These are phyloP conservation scores for Mediolabrus comicus DNA, from an alignment of 108 stramenopile species.

Conservation along the genomic window DNA sequence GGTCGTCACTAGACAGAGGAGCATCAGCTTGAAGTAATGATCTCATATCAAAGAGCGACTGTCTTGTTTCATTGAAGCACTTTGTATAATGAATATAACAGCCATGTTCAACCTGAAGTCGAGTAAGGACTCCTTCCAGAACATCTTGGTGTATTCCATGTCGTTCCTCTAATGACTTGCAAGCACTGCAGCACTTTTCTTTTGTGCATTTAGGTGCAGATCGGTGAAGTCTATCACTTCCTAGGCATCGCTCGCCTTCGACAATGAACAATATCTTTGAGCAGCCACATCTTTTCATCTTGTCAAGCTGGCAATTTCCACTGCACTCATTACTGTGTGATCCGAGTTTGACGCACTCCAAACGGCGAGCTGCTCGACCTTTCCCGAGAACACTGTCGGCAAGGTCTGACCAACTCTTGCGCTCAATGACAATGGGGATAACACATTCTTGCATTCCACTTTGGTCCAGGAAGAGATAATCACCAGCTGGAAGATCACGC, in stretches of 20 bases:
- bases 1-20: not conserved
- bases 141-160: slow-evolving; percentile 41
- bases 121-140: slow-evolving; percentile 37
- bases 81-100: slow-evolving; percentile 51
- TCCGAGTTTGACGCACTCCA: slow-evolving; percentile 50
- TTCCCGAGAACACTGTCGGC: slow-evolving; percentile 50
- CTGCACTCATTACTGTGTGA: slow-evolving; percentile 14
- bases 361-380: slow-evolving; percentile 39
- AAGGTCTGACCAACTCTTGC: slow-evolving; percentile 59
- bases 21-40: slow-evolving; percentile 16
- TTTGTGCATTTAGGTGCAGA: slow-evolving; percentile 29
- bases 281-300: slow-evolving; percentile 59
- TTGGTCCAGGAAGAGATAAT: slow-evolving; percentile 48
- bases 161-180: slow-evolving; percentile 38
- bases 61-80: slow-evolving; percentile 49
- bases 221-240: slow-evolving; percentile 17
- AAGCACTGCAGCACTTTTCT: slow-evolving; percentile 34
- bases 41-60: slow-evolving; percentile 40
- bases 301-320: slow-evolving; percentile 51
- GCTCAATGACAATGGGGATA: slow-evolving; percentile 47
- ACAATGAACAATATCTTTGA: slow-evolving; percentile 52
- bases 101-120: slow-evolving; percentile 50
- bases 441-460: slow-evolving; percentile 27
- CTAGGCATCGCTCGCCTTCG: slow-evolving; percentile 53
- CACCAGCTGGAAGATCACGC: slow-evolving; percentile 55